These are phyloP conservation scores for Xanthoparmelia taractica DNA, from an alignment of 495 filamentous ascomycete species.

Conservation along the genomic window DNA sequence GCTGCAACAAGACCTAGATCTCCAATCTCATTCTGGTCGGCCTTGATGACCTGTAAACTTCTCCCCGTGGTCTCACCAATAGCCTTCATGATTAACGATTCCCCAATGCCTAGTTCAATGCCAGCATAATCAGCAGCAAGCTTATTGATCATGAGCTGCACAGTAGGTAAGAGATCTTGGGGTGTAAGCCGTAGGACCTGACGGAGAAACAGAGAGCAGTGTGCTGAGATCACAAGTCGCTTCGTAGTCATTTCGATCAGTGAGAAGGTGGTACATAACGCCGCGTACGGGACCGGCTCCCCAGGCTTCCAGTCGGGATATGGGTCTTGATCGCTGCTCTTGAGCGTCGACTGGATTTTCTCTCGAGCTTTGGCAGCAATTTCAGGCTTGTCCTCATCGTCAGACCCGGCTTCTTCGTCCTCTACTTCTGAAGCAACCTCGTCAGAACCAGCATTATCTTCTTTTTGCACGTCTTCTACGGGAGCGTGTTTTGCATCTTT, in stretches of 20 bases:
- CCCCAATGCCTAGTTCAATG: conserved; percentile 92
- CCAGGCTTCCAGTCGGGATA: conserved; percentile 92
- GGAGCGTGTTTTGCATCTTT: conserved; percentile 2
- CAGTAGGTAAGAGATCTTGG: conserved; percentile 73
- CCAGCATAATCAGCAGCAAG: conserved; percentile 93
- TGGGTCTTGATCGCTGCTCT: conserved; percentile 59
- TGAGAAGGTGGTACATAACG: conserved; percentile 89
- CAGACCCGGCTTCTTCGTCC: conserved; percentile 45
- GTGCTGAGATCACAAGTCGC: conserved; percentile 72
- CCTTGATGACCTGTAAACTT: conserved; percentile 77
- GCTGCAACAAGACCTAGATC: conserved; percentile 91
- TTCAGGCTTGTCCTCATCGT: conserved; percentile 70
- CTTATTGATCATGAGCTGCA: conserved; percentile 96
- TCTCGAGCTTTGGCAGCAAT: conserved; percentile 68
- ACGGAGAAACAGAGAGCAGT: conserved; percentile 83
- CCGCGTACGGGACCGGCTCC: conserved; percentile 86
- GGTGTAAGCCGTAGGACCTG: conserved; percentile 91
- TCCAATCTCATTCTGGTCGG: conserved; percentile 91
- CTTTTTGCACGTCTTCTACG: conserved; percentile 11
- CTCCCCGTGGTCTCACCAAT: conserved; percentile 92
- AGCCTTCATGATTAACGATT: conserved; percentile 96
- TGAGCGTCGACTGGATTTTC: conserved; percentile 72
- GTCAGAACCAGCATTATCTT: conserved; percentile 26
- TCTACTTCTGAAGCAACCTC: conserved; percentile 34
- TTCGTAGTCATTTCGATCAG: conserved; percentile 90